Evolutionary conservation across 116 monocot species (phyloP), one percentile per base, ranked within the genome.

Genomic region (Cymodocea nodosa): DNA sequence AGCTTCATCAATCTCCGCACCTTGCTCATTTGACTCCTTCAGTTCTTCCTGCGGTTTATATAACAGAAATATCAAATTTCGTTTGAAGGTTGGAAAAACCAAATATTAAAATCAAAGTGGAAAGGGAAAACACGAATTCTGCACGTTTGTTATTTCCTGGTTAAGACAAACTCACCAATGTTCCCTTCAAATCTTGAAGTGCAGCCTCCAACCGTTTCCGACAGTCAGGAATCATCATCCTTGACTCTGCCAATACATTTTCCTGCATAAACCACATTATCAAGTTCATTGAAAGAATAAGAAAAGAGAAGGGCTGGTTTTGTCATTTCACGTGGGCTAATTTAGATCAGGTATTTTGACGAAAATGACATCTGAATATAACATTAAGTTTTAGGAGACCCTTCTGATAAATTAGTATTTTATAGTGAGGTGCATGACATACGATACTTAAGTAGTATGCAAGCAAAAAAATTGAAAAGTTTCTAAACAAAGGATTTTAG

Each of bases 201-300:
- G 92, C 76, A 74, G 77, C 73, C 68, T 92, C 99, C 71, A 99
- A 70, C 62, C 99, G 80, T 66, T 89, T 99, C 37, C 56, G 89
- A 59, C 99, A 99, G 73, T 92, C 92, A 55, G 99, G 99, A 57
- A 99, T 81, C 99, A 99, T 99, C 99, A 99, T 92, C 79, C 99
- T 84, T 53, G 99, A 99, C 59, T 99, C 99, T 24, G 81, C 99
- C 77, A 99, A 66, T 59, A 99, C 99, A 76, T 92, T 99, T 68
- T 99, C 99, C 99, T 97, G 82, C 67, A 59, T 18, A 77, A 69
- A 2, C 14, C 23, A 49, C 13, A 65, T 65, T 36, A 65, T 15
- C 25, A 10, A 59, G 25, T 30, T 13, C 14, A 25, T 30, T 59
- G 59, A 34, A 30, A 59, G 15, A 22, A 14, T 5, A 59, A 2